Evolutionary conservation across 306 rosid genomes (phyloP).

Genomic region (Fragaria vesca): DNA sequence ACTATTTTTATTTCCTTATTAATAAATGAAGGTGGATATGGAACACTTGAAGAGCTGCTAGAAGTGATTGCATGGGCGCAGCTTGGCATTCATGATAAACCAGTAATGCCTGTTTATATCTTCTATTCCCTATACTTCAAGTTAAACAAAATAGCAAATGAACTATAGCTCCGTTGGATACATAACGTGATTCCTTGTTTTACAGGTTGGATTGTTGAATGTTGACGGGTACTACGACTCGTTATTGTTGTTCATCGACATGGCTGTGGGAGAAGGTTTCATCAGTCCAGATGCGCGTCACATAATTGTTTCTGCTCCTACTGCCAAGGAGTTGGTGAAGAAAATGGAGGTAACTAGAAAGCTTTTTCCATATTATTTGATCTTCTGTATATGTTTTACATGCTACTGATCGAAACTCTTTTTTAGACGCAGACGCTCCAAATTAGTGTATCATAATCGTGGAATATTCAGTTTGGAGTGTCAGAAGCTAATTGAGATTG

Average conservation of each 20-base stretch:
- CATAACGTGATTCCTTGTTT: not conserved
- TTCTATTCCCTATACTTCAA: not conserved
- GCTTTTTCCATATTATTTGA: not conserved
- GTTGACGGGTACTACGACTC: conserved; percentile 96
- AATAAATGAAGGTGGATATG: conserved; percentile 80
- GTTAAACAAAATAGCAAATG: not conserved
- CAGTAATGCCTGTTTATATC: conserved; percentile 39
- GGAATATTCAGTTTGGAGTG: not conserved
- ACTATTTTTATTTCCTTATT: not conserved
- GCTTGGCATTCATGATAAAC: conserved; percentile 95
- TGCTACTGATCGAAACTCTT: not conserved
- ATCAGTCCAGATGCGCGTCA: conserved; percentile 85
- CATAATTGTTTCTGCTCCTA: conserved; percentile 87
- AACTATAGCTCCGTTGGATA: not conserved
- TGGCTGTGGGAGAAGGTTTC: conserved; percentile 96
- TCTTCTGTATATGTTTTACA: too few species aligned
- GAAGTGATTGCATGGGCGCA: conserved; percentile 98
- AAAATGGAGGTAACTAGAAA: conserved; percentile 68
- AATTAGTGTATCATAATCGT: not conserved
- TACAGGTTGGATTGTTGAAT: conserved; percentile 89
- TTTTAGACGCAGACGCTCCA: not conserved
- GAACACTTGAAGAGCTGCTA: conserved; percentile 97
- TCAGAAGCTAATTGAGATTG: not conserved
- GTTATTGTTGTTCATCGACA: conserved; percentile 77
- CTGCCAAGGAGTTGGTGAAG: conserved; percentile 73